phyloP scores from a whole-genome alignment of 1,284 basidiomycete species.

The Cutaneotrichosporon sp. region DNA sequence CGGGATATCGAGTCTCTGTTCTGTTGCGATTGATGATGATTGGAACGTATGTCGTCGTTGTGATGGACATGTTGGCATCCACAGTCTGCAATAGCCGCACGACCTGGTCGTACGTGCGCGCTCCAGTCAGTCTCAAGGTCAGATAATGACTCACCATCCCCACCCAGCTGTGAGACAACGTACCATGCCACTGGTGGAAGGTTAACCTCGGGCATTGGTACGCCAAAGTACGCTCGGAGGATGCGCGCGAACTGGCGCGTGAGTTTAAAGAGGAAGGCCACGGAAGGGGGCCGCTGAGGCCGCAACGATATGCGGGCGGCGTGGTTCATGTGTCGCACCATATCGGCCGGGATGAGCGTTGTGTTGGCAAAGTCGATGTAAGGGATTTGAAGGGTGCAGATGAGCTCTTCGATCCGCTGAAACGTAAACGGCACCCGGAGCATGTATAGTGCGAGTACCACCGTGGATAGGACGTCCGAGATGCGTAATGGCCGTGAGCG shows the following conservation, averaged over 20 bases:
- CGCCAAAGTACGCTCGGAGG: constrained; percentile 55
- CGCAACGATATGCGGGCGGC: constrained; percentile 15
- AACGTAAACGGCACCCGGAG: constrained; percentile 72
- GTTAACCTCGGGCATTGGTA: constrained; percentile 76
- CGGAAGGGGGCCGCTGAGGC: constrained; percentile 30
- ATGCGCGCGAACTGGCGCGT: constrained; percentile 30
- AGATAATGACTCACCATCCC: constrained; percentile 64
- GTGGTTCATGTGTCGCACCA: constrained; percentile 49
- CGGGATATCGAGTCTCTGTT: not conserved
- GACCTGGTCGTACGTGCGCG: constrained; percentile 59
- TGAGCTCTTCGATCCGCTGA: constrained; percentile 67
- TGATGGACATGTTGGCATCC: constrained; percentile 40
- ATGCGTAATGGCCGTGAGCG: constrained; percentile 17
- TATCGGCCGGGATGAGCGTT: constrained; percentile 61
- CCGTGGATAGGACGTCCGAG: constrained; percentile 44
- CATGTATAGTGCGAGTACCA: constrained; percentile 73
- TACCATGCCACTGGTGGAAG: constrained; percentile 77
- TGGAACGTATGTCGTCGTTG: constrained; percentile 45
- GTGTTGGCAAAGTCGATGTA: constrained; percentile 71
- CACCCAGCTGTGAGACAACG: constrained; percentile 66
- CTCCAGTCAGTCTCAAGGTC: constrained; percentile 55
- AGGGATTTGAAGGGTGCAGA: constrained; percentile 72
- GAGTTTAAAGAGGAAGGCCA: constrained; percentile 25
- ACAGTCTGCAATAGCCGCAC: constrained; percentile 34
- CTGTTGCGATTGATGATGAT: constrained; percentile 48